Conservation (phyloP, 257 asterid species). For the Hygrophila difformis region DNA sequence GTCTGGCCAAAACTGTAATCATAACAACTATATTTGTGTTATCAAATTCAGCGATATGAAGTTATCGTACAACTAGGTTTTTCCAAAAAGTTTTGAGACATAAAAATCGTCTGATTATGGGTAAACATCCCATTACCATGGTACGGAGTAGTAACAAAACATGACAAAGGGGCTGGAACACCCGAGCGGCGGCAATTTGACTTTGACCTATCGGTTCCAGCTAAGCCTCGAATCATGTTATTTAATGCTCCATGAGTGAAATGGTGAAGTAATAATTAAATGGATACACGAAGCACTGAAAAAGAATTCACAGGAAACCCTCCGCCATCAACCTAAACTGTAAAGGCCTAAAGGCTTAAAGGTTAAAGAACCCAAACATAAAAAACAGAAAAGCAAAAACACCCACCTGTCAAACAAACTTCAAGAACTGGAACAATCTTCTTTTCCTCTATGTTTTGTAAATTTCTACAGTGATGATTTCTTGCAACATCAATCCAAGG, state of each 20-base stretch:
- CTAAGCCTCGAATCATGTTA: slow-evolving; percentile 4
- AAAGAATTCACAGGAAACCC: background rate
- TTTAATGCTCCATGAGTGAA: background rate
- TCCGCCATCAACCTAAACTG: too few relatives aligned
- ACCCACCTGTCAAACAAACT: slow-evolving; percentile 5
- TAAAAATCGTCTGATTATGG: too few relatives aligned
- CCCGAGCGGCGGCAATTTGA: slow-evolving; percentile 1
- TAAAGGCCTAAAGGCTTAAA: too few relatives aligned
- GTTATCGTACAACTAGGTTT: too few relatives aligned
- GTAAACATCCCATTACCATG: too few relatives aligned
- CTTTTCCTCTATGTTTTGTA: slow-evolving; percentile 8
- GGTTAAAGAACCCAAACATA: slow-evolving; percentile 1
- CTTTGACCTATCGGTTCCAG: slow-evolving; percentile 15
- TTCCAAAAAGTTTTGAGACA: too few relatives aligned
- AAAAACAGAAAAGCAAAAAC: background rate
- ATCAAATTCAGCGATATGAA: too few relatives aligned
- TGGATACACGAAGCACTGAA: background rate
- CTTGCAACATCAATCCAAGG: slow-evolving; percentile 1
- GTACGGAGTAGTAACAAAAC: too few relatives aligned
- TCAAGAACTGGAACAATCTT: slow-evolving; percentile 10
- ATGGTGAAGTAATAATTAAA: background rate
- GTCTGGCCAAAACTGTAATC: too few relatives aligned
- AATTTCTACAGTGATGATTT: slow-evolving; percentile 10
- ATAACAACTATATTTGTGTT: too few relatives aligned
- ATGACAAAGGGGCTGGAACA: too few relatives aligned